Evolutionary conservation across 495 filamentous ascomycete genomes (phyloP).

Genomic region (Penicillium antarcticum): DNA sequence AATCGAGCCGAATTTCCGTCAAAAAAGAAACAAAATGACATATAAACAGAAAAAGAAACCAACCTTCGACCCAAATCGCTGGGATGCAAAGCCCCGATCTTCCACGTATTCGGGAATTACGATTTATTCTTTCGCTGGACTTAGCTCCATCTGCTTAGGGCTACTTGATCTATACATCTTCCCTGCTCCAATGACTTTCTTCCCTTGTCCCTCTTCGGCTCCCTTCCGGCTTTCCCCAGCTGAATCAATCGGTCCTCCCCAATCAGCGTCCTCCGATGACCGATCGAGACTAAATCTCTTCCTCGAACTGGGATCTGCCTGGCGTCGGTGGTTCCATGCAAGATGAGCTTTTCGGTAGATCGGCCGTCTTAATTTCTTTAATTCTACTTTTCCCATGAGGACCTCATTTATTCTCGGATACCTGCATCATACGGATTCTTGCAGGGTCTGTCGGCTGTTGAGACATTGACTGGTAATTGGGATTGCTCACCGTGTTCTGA

Average conservation of each 20-base stretch:
- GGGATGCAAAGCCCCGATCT: conserved; percentile 12
- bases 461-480: conserved; percentile 8
- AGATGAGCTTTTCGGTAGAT: conserved; percentile 5
- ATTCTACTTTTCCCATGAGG: neutral
- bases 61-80: conserved; percentile 6
- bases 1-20: too few relatives aligned
- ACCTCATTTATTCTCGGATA: conserved; percentile 8
- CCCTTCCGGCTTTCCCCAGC: neutral
- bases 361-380: neutral
- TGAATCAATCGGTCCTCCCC: neutral
- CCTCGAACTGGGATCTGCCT: neutral
- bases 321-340: neutral
- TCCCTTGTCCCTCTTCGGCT: neutral
- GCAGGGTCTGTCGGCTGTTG: conserved; percentile 12
- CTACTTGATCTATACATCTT: too few relatives aligned
- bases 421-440: conserved; percentile 19
- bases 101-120: too few relatives aligned
- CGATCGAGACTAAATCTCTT: conserved; percentile 2
- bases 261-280: conserved; percentile 10
- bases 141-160: too few relatives aligned
- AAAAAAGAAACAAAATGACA: neutral
- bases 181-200: neutral
- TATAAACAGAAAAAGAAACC: conserved; percentile 2
- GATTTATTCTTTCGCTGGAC: too few relatives aligned
- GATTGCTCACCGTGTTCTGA: conserved; percentile 4